Base-by-base conservation (phyloP, 2,329 filamentous ascomycete genomes). In the Grosmannia clavigera region DNA sequence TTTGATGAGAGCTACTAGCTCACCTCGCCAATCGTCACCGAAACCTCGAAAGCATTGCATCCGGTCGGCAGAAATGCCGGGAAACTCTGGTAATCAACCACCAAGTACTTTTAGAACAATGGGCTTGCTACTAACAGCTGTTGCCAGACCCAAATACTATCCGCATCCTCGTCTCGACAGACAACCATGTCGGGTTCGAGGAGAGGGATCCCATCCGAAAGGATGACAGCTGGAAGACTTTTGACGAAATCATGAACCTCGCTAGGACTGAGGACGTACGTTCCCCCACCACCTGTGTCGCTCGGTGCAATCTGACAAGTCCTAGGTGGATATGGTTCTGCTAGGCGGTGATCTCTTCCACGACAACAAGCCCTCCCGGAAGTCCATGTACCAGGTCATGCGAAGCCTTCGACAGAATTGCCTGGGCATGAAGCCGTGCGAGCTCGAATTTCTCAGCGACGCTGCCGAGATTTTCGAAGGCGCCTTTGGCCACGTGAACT, bases 381-480 rank as follows among this genome's bases (percentile, higher is more conserved):
- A 96, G 70, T 86, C 92, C 33, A 89, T 99, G 82, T 97, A 94
- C 71, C 90, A 99, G 70, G 94, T 99, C 63, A 97, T 97, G 90
- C 86, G 90, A 38, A 94, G 90, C 2, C 79, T 99, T 35, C 86
- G 94, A 58, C 87, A 91, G 78, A 96, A 96, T 70, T 97, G 94
- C 69, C 82, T 95, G 5, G 94, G 95, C 43, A 90, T 95, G 75
- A 96, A 95, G 69, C 94, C 94, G 0, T 97, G 92, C 70, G 90
- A 96, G 71, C 79, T 99, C 62, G 90, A 99, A 72, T 91, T 97
- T 73, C 79, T 99, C 53, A 95, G 91, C 69, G 94, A 99, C 72
- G 90, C 90, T 9, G 90, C 86, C 66, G 88, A 95, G 67, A 89
- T 92, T 64, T 96, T 99, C 67, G 87, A 90, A 63, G 88, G 88